Percentiles rank a stretch among this genome's conserved stretches.
phyloP scores from a whole-genome alignment of 1,139 yeast species.

The Blastobotrys malaysiensis region DNA sequence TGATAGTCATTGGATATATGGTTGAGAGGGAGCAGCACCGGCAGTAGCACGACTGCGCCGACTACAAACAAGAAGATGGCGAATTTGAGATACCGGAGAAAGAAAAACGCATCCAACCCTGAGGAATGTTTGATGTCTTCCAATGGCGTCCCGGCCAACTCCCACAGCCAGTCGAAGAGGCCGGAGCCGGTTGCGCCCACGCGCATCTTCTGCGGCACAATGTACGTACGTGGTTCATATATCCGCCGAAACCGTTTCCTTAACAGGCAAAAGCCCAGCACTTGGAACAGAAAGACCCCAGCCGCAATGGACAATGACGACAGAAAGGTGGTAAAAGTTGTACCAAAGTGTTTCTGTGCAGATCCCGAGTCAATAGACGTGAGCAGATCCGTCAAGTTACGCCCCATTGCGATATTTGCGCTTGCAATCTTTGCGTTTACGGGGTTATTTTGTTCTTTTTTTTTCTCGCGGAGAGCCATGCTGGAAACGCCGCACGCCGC shows the following conservation, averaged over 20 bases:
- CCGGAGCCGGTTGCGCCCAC: constrained; percentile 16
- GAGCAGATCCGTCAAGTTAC: background rate
- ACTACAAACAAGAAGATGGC: constrained; percentile 18
- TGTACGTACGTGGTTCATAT: constrained; percentile 29
- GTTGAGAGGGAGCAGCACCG: constrained; percentile 28
- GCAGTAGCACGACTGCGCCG: constrained; percentile 20
- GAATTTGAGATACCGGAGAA: constrained; percentile 27
- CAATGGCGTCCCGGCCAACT: constrained; percentile 15
- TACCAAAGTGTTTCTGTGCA: constrained; percentile 22
- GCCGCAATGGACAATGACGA: constrained; percentile 27
- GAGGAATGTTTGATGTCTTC: constrained; percentile 15
- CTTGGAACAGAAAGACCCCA: constrained; percentile 21
- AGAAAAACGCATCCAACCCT: constrained; percentile 33
- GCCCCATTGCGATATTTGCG: background rate
- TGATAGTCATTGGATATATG: constrained; percentile 8
- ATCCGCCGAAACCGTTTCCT: constrained; percentile 23
- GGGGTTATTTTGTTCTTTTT: no score
- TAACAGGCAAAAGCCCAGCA: constrained; percentile 22
- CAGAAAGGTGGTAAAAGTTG: constrained; percentile 23
- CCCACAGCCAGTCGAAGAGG: constrained; percentile 25
- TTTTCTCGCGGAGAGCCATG: no score
- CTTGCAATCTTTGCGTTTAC: background rate
- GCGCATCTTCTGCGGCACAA: constrained; percentile 20
- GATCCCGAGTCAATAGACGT: constrained; percentile 15
- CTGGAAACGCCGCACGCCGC: background rate